phyloP scores from a whole-genome alignment of 345 rosid genomes.

The Aethionema arabicum region DNA sequence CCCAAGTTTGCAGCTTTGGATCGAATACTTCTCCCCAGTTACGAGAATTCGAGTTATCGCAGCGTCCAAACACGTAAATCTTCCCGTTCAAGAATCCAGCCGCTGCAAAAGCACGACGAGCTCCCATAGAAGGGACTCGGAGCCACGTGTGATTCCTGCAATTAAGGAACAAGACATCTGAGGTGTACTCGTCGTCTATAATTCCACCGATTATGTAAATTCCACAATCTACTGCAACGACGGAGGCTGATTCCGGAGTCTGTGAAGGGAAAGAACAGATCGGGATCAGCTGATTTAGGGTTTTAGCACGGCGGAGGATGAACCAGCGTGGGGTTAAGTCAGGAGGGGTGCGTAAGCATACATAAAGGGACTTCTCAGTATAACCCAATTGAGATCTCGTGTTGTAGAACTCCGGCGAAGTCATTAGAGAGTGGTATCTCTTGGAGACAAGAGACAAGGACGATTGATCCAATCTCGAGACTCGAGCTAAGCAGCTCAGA shows the following conservation, averaged over 20 bases:
- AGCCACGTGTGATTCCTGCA: slow-evolving; percentile 60
- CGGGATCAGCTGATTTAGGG: slow-evolving; percentile 30
- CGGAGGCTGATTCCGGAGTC: background rate
- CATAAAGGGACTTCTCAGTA: slow-evolving; percentile 50
- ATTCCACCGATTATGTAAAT: slow-evolving; percentile 50
- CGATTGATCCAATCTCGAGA: slow-evolving; percentile 51
- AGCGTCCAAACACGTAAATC: slow-evolving; percentile 73
- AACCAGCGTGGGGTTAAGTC: slow-evolving; percentile 40
- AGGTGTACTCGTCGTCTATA: slow-evolving; percentile 42
- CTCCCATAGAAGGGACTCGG: slow-evolving; percentile 46
- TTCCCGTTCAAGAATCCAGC: slow-evolving; percentile 52
- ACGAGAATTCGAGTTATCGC: slow-evolving; percentile 41
- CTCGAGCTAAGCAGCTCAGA: slow-evolving; percentile 52
- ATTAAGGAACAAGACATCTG: slow-evolving; percentile 59
- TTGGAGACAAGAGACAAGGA: slow-evolving; percentile 55
- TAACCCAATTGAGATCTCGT: slow-evolving; percentile 36
- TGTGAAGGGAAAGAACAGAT: slow-evolving; percentile 27
- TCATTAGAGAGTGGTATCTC: slow-evolving; percentile 42
- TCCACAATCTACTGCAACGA: background rate
- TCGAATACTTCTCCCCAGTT: slow-evolving; percentile 72
- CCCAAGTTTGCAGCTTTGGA: slow-evolving; percentile 41
- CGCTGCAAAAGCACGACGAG: slow-evolving; percentile 49
- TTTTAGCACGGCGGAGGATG: slow-evolving; percentile 38
- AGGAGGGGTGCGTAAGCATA: slow-evolving; percentile 46
- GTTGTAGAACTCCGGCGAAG: slow-evolving; percentile 49